Evolutionary conservation across 257 asterid genomes (phyloP), one percentile per base, ranked within the genome.

Genomic region (Craterostigma plantagineum): DNA sequence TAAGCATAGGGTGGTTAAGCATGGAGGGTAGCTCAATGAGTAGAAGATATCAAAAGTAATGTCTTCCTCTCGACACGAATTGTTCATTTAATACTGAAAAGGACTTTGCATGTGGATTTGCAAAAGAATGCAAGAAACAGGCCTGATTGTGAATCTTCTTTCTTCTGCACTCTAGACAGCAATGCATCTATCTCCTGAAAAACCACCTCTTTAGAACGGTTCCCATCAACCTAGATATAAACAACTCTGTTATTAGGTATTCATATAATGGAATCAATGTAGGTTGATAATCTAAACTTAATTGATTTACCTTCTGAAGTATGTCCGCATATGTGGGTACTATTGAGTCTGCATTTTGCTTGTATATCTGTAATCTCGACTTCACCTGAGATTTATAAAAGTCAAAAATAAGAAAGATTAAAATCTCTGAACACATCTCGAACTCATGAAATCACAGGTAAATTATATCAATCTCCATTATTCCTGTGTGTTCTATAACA

Each of bases 301-400:
- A 42, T 17, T 40, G 34, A 15, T 57, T 38, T 45, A 81, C 96
- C 94, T 75, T 78, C 14, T 63, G 43, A 63, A 78, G 51, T 49
- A 71, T 58, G 45, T 56, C 63, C 11, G 45, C 46, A 70, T 86
- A 86, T 33, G 81, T 72, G 9, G 91, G 70, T 60, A 62, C 35
- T 46, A 81, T 59, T 10, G 84, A 76, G 53, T 86, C 79, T 5
- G 66, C 70, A 45, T 78, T 86, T 64, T 73, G 72, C 76, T 81
- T 75, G 59, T 86, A 81, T 73, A 71, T 86, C 57, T 69, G 73
- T 36, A 81, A 64, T 50, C 94, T 91, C 18, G 87, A 71, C 60
- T 67, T 81, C 51, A 77, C 96, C 96, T 86, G 77, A 47, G 34
- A 34, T 51, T 35, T 34, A 34, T 60, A 38, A 42, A 17, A 14